Evolutionary conservation across 257 asterid species (phyloP).

Genomic region (Solanum virginianum): DNA sequence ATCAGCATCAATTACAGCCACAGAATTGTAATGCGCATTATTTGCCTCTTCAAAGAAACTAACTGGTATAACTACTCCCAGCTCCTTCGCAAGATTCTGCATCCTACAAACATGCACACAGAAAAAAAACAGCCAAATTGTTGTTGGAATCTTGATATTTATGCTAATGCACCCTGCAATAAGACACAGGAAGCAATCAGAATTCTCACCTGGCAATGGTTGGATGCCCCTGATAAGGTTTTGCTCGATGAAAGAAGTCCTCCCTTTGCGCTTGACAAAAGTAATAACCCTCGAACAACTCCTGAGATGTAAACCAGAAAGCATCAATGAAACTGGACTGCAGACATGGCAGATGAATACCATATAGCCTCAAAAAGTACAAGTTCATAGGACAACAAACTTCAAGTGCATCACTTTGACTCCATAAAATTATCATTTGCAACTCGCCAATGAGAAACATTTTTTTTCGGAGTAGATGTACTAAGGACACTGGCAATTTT

Average conservation of each 20-base stretch:
- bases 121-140: neutral
- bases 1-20: slow-evolving; percentile 87
- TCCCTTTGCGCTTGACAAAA: slow-evolving; percentile 97
- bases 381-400: neutral
- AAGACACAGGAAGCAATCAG: neutral
- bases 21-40: slow-evolving; percentile 91
- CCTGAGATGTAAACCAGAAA: slow-evolving; percentile 37
- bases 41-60: slow-evolving; percentile 97
- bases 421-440: neutral
- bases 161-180: neutral
- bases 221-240: slow-evolving; percentile 83
- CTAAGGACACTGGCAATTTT: neutral
- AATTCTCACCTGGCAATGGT: slow-evolving; percentile 54
- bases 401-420: neutral
- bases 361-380: neutral
- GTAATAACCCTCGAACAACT: slow-evolving; percentile 90
- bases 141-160: neutral
- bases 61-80: slow-evolving; percentile 92
- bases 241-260: slow-evolving; percentile 72
- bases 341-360: neutral
- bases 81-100: slow-evolving; percentile 88
- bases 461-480: neutral
- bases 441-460: neutral
- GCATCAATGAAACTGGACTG: neutral
- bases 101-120: slow-evolving; percentile 36